A percentile compares a stretch with the other conserved stretches of the same genome.
phyloP scores from a whole-genome alignment of 1,284 basidiomycete genomes.

The Baeospora myosura region DNA sequence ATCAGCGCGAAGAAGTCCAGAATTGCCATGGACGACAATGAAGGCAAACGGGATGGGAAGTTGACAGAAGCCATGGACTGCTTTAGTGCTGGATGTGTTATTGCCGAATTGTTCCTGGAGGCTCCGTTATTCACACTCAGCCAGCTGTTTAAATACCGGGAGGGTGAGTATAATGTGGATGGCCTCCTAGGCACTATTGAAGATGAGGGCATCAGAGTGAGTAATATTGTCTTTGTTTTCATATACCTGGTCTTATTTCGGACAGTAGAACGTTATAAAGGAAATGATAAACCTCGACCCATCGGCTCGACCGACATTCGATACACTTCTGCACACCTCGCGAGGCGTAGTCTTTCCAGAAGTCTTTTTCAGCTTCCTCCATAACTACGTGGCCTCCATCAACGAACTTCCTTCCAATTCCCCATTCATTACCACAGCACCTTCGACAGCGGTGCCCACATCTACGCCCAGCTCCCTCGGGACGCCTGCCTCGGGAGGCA shows the following conservation, averaged over 20 bases:
- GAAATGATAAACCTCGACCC: conserved; percentile 89
- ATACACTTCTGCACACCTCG: conserved; percentile 72
- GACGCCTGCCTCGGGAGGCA: conserved; percentile 16
- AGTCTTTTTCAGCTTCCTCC: conserved; percentile 89
- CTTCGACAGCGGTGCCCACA: conserved; percentile 23
- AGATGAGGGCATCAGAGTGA: conserved; percentile 74
- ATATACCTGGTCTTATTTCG: conserved; percentile 17
- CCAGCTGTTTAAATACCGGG: conserved; percentile 92
- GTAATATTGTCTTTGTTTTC: conserved; percentile 20
- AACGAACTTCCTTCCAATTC: conserved; percentile 55
- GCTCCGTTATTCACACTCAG: conserved; percentile 90
- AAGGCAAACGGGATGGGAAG: conserved; percentile 58
- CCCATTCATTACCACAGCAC: conserved; percentile 33
- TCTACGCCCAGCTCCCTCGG: conserved; percentile 21
- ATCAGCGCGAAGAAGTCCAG: conserved; percentile 57
- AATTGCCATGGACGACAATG: conserved; percentile 38
- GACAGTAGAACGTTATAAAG: conserved; percentile 69
- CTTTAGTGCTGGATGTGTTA: conserved; percentile 92
- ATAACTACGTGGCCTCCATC: conserved; percentile 80
- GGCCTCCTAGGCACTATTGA: conserved; percentile 70
- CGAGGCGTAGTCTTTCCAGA: conserved; percentile 83
- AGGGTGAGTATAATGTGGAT: conserved; percentile 78
- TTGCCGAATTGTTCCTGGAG: conserved; percentile 95
- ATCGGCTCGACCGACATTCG: conserved; percentile 72
- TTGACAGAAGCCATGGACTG: conserved; percentile 98